A percentile compares a stretch with the other conserved stretches of the same genome.
These are phyloP conservation scores for Leccinum ponderosum DNA, from an alignment of 1,284 basidiomycete species.

Conservation along the genomic window DNA sequence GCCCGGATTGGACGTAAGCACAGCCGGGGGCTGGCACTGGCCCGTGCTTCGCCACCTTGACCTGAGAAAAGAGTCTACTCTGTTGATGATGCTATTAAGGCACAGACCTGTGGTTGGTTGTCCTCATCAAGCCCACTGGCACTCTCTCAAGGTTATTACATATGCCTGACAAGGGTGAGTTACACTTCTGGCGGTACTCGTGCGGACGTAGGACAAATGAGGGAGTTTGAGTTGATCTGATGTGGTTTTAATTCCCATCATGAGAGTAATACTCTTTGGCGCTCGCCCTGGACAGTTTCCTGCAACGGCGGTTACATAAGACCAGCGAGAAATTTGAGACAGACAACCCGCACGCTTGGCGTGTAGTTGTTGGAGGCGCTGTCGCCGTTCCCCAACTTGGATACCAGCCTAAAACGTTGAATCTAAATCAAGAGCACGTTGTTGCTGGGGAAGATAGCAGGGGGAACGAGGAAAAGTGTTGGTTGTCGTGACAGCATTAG, in stretches of 20 bases:
- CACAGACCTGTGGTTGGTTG: slow-evolving; percentile 1
- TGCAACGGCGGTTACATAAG: neutral
- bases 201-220: neutral
- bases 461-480: neutral
- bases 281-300: neutral
- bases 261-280: neutral
- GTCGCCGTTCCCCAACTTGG: neutral
- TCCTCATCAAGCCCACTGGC: neutral
- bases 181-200: neutral
- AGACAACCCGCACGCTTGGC: neutral
- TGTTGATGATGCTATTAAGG: slow-evolving; percentile 2
- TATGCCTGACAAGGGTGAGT: neutral
- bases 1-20: slow-evolving; percentile 3
- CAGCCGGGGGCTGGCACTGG: neutral
- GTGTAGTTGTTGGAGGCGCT: neutral
- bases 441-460: neutral
- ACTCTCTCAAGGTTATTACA: neutral
- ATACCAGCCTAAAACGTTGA: neutral
- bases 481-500: slow-evolving; percentile 7
- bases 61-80: neutral
- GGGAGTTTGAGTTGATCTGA: slow-evolving; percentile 1
- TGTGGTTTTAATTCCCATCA: slow-evolving; percentile 16
- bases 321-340: neutral
- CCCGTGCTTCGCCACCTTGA: slow-evolving; percentile 5
- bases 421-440: neutral